Percentiles rank a stretch among this genome's conserved stretches.
Conservation (phyloP, 108 stramenopile species). For the Cylindrotheca closterium region DNA sequence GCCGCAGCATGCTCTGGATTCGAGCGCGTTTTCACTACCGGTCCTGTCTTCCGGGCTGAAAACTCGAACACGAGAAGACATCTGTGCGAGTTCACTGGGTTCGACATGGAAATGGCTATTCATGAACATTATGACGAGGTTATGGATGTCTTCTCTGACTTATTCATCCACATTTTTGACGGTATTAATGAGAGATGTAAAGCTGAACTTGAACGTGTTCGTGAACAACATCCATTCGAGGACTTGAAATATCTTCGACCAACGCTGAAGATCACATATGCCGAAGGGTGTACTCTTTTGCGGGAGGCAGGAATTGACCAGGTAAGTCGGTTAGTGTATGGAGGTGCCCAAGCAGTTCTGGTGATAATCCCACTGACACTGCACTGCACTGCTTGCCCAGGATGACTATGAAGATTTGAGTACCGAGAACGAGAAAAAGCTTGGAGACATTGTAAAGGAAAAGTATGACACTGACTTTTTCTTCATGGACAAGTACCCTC, state of each 20-base stretch:
- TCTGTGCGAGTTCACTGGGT: constrained; percentile 99
- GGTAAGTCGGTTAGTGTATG: constrained; percentile 23
- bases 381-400: too few species aligned
- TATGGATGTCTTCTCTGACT: constrained; percentile 92
- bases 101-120: constrained; percentile 99
- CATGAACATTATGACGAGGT: constrained; percentile 99
- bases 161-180: constrained; percentile 98
- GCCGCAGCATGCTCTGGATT: constrained; percentile 96
- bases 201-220: constrained; percentile 87
- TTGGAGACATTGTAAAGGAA: constrained; percentile 93
- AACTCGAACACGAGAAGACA: constrained; percentile 97
- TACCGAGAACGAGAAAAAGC: constrained; percentile 97
- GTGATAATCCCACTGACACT: too few species aligned
- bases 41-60: constrained; percentile 99
- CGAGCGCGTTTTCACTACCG: constrained; percentile 97
- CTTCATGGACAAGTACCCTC: constrained; percentile 99
- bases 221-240: constrained; percentile 96
- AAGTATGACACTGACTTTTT: constrained; percentile 99
- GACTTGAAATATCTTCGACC: constrained; percentile 91
- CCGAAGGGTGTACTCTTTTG: constrained; percentile 88
- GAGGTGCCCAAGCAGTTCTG: not conserved
- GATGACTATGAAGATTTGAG: constrained; percentile 94
- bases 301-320: constrained; percentile 83
- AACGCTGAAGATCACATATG: constrained; percentile 91
- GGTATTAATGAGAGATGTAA: constrained; percentile 85